A percentile compares a stretch with the other conserved stretches of the same genome.
Conservation (phyloP, 169 alveolate genomes). For the Toxoplasma gondii region DNA sequence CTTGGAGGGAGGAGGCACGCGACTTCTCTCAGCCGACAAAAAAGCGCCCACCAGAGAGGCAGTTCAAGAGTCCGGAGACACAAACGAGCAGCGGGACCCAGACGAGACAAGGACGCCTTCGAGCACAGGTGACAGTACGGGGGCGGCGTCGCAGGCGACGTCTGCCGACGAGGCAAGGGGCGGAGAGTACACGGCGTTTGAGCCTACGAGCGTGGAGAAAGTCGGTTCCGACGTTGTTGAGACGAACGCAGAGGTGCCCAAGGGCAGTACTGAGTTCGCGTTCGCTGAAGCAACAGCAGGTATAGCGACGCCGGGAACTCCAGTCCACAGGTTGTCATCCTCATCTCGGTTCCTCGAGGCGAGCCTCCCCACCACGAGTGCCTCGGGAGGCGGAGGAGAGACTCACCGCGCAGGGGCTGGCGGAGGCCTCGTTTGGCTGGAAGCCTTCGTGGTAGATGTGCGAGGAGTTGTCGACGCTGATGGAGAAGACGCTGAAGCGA, state of each 20-base stretch:
- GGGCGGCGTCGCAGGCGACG: too few relatives aligned
- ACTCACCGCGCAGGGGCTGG: conserved; percentile 53
- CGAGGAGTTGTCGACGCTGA: conserved; percentile 47
- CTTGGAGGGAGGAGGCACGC: neutral
- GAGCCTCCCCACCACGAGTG: conserved; percentile 41
- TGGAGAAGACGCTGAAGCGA: conserved; percentile 61
- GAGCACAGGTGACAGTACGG: neutral
- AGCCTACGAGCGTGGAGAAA: neutral
- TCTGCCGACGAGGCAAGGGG: neutral
- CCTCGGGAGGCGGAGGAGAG: conserved; percentile 64
- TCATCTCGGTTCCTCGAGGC: neutral
- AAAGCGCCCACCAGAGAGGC: neutral
- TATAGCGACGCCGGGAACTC: too few relatives aligned
- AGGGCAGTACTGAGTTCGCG: neutral
- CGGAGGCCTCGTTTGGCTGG: conserved; percentile 64
- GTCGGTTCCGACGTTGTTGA: neutral
- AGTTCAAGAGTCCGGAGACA: neutral
- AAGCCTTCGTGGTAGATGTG: conserved; percentile 46
- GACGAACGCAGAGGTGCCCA: neutral
- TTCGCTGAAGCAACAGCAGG: neutral
- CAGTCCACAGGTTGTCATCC: too few relatives aligned
- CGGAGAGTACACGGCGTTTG: neutral
- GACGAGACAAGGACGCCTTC: neutral
- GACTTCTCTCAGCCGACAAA: neutral
- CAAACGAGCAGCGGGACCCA: neutral